Conservation (phyloP, 169 alveolate genomes). For the Plasmodium knowlesi region DNA sequence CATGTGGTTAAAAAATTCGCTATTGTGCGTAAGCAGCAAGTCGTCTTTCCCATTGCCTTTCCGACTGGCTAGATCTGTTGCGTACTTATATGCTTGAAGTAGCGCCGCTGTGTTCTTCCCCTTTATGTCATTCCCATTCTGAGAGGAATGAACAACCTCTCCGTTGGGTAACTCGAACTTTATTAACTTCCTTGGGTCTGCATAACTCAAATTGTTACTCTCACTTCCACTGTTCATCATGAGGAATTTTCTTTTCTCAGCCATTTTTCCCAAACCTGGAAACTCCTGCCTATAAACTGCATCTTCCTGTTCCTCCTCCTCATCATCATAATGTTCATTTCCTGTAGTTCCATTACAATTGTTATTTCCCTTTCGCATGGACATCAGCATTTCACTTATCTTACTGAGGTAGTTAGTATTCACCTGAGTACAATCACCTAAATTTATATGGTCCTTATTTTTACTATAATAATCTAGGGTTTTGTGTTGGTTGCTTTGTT, state of each 20-base stretch:
- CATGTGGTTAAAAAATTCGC: background rate
- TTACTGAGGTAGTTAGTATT: background rate
- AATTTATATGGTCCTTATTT: background rate
- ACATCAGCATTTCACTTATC: background rate
- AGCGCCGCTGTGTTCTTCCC: background rate
- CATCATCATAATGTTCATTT: background rate
- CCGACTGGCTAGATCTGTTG: background rate
- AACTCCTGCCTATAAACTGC: background rate
- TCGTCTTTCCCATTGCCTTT: background rate
- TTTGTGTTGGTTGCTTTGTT: background rate
- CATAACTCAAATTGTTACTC: background rate
- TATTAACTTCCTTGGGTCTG: background rate
- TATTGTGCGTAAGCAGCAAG: background rate
- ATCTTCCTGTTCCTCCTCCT: background rate
- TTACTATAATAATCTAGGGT: background rate
- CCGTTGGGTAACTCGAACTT: background rate
- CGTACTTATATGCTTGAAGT: background rate
- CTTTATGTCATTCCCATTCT: background rate
- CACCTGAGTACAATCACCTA: background rate
- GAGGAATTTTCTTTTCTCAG: background rate
- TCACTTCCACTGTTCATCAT: background rate
- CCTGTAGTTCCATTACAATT: background rate
- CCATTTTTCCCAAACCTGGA: background rate
- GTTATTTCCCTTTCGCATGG: background rate
- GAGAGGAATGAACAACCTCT: background rate